Evolutionary conservation across 495 filamentous ascomycete genomes (phyloP).

Genomic region (Trichoderma reesei): DNA sequence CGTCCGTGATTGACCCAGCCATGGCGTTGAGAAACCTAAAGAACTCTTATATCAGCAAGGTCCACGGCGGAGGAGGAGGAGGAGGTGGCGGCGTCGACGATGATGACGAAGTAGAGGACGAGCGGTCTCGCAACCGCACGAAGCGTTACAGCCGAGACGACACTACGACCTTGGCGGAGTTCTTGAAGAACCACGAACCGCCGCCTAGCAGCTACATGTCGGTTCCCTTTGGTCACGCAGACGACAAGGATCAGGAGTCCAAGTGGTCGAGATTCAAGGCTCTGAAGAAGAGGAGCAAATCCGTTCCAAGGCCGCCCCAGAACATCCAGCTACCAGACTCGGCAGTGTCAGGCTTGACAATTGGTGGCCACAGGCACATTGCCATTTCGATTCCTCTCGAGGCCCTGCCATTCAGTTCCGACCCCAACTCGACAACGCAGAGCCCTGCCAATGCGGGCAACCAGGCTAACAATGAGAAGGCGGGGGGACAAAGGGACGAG

Average conservation of each 20-base stretch:
- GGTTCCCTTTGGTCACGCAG: conserved; percentile 20
- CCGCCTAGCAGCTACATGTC: conserved; percentile 30
- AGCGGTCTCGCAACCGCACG: not conserved
- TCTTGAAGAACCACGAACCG: conserved; percentile 25
- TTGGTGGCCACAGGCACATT: conserved; percentile 35
- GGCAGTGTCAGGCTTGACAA: conserved; percentile 33
- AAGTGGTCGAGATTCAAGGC: conserved; percentile 16
- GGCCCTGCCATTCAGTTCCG: conserved; percentile 20
- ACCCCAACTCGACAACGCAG: not conserved
- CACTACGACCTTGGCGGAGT: conserved; percentile 23
- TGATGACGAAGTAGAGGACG: not conserved
- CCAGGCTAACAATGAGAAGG: not conserved
- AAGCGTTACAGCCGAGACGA: conserved; percentile 10
- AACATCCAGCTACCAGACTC: conserved; percentile 35
- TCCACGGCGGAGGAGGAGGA: not conserved
- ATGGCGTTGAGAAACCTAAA: not conserved
- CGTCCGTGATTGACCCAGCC: not conserved
- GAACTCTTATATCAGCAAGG: not conserved
- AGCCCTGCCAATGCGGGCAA: not conserved
- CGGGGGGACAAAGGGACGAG: not conserved
- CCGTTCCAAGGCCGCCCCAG: conserved; percentile 15
- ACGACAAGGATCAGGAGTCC: conserved; percentile 18
- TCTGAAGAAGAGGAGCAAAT: conserved; percentile 3
- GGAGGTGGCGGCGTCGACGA: too few species aligned
- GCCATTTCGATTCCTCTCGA: conserved; percentile 42